phyloP scores from a whole-genome alignment of 306 rosid species.

The Cucumis cinereus region DNA sequence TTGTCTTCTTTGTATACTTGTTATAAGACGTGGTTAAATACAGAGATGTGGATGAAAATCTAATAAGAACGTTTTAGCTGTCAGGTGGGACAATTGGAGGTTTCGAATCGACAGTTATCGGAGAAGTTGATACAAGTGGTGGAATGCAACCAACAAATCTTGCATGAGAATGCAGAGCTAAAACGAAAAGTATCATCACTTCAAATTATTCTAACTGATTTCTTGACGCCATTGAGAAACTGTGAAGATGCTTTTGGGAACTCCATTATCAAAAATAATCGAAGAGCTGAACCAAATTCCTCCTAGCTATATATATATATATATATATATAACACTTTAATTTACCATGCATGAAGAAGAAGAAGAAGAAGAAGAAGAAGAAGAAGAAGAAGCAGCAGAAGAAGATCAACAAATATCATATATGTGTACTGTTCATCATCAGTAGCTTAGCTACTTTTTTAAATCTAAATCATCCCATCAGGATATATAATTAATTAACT shows the following conservation, averaged over 20 bases:
- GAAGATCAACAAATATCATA: background rate
- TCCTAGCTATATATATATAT: no score
- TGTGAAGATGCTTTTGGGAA: conserved; percentile 10
- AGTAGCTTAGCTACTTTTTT: background rate
- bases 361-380: background rate
- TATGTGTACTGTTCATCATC: background rate
- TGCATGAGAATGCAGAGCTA: conserved; percentile 35
- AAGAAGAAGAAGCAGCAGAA: background rate
- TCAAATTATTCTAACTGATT: conserved; percentile 19
- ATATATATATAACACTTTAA: no score
- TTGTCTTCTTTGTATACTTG: no score
- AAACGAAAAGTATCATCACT: conserved; percentile 35
- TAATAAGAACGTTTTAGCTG: background rate
- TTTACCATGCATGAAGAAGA: no score
- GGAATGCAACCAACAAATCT: conserved; percentile 31
- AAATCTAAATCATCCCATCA: background rate
- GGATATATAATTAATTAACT: background rate
- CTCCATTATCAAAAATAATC: conserved; percentile 5
- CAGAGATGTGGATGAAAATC: background rate
- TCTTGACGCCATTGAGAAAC: conserved; percentile 16
- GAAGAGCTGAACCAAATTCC: conserved; percentile 6
- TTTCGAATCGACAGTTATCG: conserved; percentile 25
- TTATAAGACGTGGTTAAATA: no score
- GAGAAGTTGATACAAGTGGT: conserved; percentile 25
- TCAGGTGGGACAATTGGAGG: conserved; percentile 19